Evolutionary conservation across 164 flowering plant species (phyloP).

Genomic region (Vitis riparia): DNA sequence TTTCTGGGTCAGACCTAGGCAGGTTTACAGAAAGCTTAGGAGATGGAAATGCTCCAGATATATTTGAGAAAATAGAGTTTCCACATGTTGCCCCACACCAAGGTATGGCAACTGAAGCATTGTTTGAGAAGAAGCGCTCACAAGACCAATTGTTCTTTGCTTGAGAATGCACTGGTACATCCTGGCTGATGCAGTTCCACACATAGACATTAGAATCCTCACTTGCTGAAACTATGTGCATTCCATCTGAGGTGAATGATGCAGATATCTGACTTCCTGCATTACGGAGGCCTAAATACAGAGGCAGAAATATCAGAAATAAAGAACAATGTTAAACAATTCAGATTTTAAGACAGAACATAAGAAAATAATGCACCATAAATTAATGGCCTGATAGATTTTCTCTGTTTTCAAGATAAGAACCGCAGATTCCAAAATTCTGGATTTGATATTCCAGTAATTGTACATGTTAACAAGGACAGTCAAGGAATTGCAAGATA

Average conservation of each 20-base stretch:
- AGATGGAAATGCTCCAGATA: not conserved
- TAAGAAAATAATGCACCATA: not conserved
- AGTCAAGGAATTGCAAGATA: no score
- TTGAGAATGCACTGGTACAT: constrained; percentile 2
- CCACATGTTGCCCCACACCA: constrained; percentile 23
- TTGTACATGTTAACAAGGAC: no score
- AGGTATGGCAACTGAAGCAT: constrained; percentile 35
- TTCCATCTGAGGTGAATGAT: constrained; percentile 40
- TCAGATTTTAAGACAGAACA: not conserved
- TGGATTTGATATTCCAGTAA: not conserved
- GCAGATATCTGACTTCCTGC: constrained; percentile 42
- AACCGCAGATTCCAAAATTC: no score
- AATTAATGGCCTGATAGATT: no score
- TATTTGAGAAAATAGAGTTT: not conserved
- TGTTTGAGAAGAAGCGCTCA: constrained; percentile 28
- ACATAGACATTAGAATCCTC: constrained; percentile 40
- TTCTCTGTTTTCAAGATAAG: no score
- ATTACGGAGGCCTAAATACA: constrained; percentile 32
- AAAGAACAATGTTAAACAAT: not conserved
- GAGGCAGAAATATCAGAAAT: not conserved
- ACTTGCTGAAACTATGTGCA: constrained; percentile 30
- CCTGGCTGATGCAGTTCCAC: constrained; percentile 30
- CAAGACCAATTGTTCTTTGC: constrained; percentile 21
- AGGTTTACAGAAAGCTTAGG: not conserved
- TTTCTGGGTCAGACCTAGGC: not conserved